Evolutionary conservation across 768 basidiomycete genomes (phyloP), one percentile per base, ranked within the genome.

Genomic region (Pulveroboletus sp.): DNA sequence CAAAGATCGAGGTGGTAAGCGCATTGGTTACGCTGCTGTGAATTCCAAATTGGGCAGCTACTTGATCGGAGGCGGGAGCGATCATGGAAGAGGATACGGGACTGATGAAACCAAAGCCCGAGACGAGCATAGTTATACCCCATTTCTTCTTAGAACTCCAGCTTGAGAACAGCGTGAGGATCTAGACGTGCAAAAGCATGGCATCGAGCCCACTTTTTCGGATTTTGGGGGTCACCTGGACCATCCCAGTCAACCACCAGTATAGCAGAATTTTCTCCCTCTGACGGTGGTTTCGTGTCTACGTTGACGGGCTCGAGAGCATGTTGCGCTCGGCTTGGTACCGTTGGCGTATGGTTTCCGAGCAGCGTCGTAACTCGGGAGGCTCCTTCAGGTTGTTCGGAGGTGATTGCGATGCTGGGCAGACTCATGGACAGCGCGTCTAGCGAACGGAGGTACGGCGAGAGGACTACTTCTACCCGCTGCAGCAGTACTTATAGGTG

Each of bases 11-110:
- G 0, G 78, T 80, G 26, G 75, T 77, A 67, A 90, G 76, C 1
- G 78, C 79, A 17, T 78, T 67, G 5, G 80, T 46, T 1, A 71
- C 75, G 2, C 57, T 52, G 58, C 62, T 80, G 8, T 74, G 80
- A 26, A 88, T 75, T 1, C 77, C 73, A 52, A 89, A 82, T 17
- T 79, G 65, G 3, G 61, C 50, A 3, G 72, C 81, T 0, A 90
- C 57, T 46, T 80, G 73, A 5, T 56, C 51, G 0, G 73, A 69
- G 0, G 86, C 86, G 0, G 86, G 86, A 0, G 88, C 82, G 1
- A 88, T 70, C 81, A 87, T 87, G 5, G 85, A 79, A 5, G 88
- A 90, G 0, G 86, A 81, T 0, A 89, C 71, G 0, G 86, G 83
- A 7, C 73, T 74, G 35, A 86, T 83, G 60, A 86, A 83, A 0